Conservation (phyloP, 805 yeast species). For the Priceomyces melissophilus region DNA sequence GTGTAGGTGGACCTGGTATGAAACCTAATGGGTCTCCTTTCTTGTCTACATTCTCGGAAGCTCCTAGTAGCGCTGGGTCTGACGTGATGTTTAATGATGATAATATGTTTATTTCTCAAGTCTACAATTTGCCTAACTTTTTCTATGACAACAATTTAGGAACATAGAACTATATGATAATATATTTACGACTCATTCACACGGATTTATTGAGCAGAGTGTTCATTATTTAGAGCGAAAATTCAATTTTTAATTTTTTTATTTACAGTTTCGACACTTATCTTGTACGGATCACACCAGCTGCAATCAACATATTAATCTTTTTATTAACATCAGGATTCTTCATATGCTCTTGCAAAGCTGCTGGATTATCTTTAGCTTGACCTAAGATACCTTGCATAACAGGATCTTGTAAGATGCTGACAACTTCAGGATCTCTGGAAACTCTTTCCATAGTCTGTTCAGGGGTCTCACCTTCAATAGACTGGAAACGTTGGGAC, state of each 20-base stretch:
- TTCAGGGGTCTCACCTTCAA: constrained; percentile 89
- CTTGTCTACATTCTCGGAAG: too few relatives aligned
- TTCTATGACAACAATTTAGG: constrained; percentile 36
- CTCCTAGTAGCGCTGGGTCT: too few relatives aligned
- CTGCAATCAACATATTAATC: constrained; percentile 86
- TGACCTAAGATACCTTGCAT: constrained; percentile 94
- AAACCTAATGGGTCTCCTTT: too few relatives aligned
- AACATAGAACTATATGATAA: constrained; percentile 6
- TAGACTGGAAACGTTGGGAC: constrained; percentile 73
- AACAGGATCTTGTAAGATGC: constrained; percentile 87
- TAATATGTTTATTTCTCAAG: constrained; percentile 21
- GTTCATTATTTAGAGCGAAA: background rate
- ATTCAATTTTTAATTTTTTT: background rate
- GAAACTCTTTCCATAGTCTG: constrained; percentile 88
- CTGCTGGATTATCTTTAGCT: constrained; percentile 94
- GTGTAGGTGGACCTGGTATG: too few relatives aligned
- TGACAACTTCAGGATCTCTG: constrained; percentile 90
- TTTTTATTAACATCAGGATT: constrained; percentile 90
- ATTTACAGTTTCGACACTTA: constrained; percentile 14
- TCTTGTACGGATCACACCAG: constrained; percentile 93
- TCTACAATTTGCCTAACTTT: constrained; percentile 33
- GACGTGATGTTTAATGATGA: constrained; percentile 17
- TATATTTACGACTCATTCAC: background rate
- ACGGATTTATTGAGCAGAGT: background rate
- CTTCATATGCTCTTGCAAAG: constrained; percentile 95